These are phyloP conservation scores for Gossypium anomalum DNA, from an alignment of 345 rosid genomes.

Conservation along the genomic window DNA sequence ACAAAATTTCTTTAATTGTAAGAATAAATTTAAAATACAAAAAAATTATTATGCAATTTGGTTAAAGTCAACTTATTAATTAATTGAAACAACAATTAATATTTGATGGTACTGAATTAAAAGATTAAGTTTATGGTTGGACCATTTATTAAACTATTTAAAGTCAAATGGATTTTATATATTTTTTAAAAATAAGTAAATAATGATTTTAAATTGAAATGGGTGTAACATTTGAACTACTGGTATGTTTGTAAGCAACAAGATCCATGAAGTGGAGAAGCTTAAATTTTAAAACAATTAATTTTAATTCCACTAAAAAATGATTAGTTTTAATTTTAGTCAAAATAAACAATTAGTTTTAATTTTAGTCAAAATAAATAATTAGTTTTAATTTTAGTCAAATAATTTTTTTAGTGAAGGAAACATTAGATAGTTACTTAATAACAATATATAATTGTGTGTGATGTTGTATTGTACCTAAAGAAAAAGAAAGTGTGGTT, in stretches of 20 bases:
- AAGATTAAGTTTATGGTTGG: not conserved
- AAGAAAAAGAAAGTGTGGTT: no score
- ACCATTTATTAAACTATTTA: not conserved
- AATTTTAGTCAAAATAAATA: not conserved
- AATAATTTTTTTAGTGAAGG: not conserved
- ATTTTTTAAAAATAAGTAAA: not conserved
- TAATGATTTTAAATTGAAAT: not conserved
- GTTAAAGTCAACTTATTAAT: constrained; percentile 4
- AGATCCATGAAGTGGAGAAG: not conserved
- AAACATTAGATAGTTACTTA: not conserved
- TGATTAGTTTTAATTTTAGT: not conserved
- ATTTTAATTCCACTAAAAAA: not conserved
- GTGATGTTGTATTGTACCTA: not conserved
- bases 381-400: not conserved
- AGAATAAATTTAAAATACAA: not conserved
- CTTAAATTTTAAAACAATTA: not conserved
- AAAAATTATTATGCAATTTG: not conserved
- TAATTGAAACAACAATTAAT: not conserved
- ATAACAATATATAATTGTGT: no score
- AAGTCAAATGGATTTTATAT: not conserved
- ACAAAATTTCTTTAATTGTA: not conserved
- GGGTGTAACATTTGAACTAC: constrained; percentile 10
- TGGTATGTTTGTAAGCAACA: not conserved
- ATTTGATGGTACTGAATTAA: not conserved
- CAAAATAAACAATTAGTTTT: not conserved